A percentile compares a stretch with the other conserved stretches of the same genome.
Conservation (phyloP, 306 rosid species). For the Morella rubra region DNA sequence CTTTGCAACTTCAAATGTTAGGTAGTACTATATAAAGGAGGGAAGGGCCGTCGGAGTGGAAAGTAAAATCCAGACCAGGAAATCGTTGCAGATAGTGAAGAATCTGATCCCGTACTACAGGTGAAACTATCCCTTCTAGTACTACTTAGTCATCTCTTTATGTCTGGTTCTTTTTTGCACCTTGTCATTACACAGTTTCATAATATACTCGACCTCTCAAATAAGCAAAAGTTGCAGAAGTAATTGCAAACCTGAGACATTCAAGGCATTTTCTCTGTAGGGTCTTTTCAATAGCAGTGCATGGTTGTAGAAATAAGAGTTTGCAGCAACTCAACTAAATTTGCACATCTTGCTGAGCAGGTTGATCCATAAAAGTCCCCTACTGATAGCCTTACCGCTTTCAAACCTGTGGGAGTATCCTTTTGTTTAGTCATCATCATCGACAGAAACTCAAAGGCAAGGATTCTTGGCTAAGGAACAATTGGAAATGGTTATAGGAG, state of each 20-base stretch:
- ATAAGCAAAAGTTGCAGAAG: too few species aligned
- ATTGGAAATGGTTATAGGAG: slow-evolving; percentile 33
- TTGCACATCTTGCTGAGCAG: neutral
- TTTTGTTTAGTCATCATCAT: slow-evolving; percentile 1
- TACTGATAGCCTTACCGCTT: neutral
- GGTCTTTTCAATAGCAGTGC: too few species aligned
- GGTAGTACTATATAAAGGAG: slow-evolving; percentile 37
- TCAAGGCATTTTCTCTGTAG: too few species aligned
- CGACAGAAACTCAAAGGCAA: neutral
- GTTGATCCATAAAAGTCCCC: slow-evolving; percentile 23
- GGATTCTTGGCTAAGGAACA: neutral
- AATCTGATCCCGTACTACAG: neutral
- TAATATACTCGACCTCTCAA: too few species aligned
- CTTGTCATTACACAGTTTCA: neutral
- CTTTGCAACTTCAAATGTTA: slow-evolving; percentile 16
- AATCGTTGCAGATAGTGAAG: neutral
- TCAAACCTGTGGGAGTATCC: neutral
- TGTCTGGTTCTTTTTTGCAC: too few species aligned
- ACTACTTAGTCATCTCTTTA: neutral
- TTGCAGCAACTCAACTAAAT: too few species aligned
- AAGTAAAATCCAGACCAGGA: neutral
- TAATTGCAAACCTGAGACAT: too few species aligned
- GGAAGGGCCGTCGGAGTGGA: slow-evolving; percentile 6
- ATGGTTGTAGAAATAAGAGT: too few species aligned
- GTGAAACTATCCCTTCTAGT: neutral